Evolutionary conservation across 2,329 filamentous ascomycete species (phyloP).

Genomic region (Phyllosticta capitalensis): DNA sequence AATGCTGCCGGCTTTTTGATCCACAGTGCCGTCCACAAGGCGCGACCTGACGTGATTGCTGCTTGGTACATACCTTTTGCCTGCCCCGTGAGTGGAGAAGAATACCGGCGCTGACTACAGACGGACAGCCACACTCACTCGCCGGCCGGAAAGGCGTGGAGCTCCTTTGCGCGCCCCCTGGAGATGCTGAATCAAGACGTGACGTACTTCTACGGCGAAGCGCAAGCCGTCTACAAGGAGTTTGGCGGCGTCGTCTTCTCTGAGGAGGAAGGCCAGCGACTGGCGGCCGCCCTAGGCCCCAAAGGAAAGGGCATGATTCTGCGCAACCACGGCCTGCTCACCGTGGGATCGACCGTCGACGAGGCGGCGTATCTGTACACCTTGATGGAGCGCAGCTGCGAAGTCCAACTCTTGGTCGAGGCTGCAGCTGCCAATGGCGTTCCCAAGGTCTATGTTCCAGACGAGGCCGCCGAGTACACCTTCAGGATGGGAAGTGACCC

Average conservation of each 20-base stretch:
- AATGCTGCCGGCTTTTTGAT: conserved; percentile 64
- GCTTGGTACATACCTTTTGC: conserved; percentile 35
- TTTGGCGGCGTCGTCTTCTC: conserved; percentile 56
- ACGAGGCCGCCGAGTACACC: conserved; percentile 46
- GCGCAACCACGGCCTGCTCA: conserved; percentile 63
- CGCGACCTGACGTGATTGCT: conserved; percentile 54
- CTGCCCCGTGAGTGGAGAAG: neutral
- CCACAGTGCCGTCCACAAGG: conserved; percentile 58
- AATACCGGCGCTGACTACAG: neutral
- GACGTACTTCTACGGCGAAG: conserved; percentile 52
- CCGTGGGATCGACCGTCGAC: conserved; percentile 62
- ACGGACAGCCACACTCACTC: conserved; percentile 49
- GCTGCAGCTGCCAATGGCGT: conserved; percentile 47
- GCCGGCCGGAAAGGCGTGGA: conserved; percentile 59
- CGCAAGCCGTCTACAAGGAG: conserved; percentile 54
- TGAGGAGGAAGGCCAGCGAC: conserved; percentile 53
- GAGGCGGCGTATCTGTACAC: conserved; percentile 64
- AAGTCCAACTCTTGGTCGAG: conserved; percentile 59
- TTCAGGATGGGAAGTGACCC: conserved; percentile 40
- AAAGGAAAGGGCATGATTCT: conserved; percentile 56
- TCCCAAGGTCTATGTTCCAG: conserved; percentile 44
- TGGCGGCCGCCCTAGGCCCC: conserved; percentile 53
- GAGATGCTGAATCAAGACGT: conserved; percentile 65
- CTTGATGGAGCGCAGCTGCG: conserved; percentile 58
- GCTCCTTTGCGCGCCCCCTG: conserved; percentile 51